phyloP scores from a whole-genome alignment of 148 eudicot species.

The Linanthus parryae region DNA sequence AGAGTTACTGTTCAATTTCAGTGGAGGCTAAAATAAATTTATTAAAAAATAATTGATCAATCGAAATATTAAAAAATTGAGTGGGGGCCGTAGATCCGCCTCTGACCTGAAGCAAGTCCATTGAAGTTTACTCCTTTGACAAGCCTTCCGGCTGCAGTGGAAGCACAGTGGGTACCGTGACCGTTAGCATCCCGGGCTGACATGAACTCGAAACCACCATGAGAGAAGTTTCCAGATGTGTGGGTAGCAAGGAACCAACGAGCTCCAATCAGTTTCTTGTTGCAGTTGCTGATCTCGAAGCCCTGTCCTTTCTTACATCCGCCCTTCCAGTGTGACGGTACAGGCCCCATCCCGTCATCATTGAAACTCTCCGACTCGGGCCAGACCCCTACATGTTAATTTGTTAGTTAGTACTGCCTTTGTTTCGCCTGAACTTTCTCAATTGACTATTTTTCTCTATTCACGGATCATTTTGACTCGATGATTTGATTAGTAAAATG shows the following conservation, averaged over 20 bases:
- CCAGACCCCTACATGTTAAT: conserved; percentile 27
- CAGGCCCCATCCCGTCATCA: conserved; percentile 31
- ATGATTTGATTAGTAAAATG: too few relatives aligned
- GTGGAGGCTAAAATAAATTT: too few relatives aligned
- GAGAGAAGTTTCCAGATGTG: conserved; percentile 22
- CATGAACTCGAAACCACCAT: conserved; percentile 12
- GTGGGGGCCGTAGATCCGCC: too few relatives aligned
- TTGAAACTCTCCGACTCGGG: conserved; percentile 47
- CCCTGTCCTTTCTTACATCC: conserved; percentile 39
- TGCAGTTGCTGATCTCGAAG: conserved; percentile 35
- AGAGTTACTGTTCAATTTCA: too few relatives aligned
- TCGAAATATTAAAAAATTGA: too few relatives aligned
- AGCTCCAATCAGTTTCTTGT: conserved; percentile 37
- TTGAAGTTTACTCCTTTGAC: conserved; percentile 16
- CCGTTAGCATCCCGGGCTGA: conserved; percentile 34
- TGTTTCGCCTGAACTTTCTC: too few relatives aligned
- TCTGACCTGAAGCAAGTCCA: conserved; percentile 25
- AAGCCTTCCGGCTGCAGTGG: conserved; percentile 24
- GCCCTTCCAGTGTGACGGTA: conserved; percentile 44
- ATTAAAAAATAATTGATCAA: too few relatives aligned
- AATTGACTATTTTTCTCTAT: too few relatives aligned
- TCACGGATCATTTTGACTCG: too few relatives aligned
- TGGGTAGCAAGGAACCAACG: conserved; percentile 31
- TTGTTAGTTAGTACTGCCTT: too few relatives aligned
- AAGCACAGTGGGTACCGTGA: conserved; percentile 34